Percentiles rank a stretch among this genome's conserved stretches.
Evolutionary conservation across 352 stramenopile genomes (phyloP).

Genomic region (Phytopythium montanum): DNA sequence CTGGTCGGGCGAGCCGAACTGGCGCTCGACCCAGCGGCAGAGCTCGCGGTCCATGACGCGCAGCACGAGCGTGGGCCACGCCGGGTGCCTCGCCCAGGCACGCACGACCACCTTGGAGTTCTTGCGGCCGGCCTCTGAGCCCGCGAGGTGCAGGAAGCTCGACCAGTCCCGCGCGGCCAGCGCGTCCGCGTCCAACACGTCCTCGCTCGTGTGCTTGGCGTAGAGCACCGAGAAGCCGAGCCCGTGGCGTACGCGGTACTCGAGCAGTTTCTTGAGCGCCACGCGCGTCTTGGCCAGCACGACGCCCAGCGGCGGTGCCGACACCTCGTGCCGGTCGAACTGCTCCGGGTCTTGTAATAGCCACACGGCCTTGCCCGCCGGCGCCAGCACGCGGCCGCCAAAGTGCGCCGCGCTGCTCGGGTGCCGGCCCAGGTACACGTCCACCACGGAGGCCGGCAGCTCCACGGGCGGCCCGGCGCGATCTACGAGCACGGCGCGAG

Average conservation of each 20-base stretch:
- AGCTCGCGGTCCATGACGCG: slow-evolving; percentile 64
- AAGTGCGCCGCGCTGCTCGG: slow-evolving; percentile 50
- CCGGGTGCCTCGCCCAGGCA: slow-evolving; percentile 63
- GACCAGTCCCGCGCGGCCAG: slow-evolving; percentile 63
- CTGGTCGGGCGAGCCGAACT: slow-evolving; percentile 36
- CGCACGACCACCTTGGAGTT: slow-evolving; percentile 71
- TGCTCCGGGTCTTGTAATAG: slow-evolving; percentile 87
- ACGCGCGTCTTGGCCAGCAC: slow-evolving; percentile 85
- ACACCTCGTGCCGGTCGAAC: slow-evolving; percentile 76
- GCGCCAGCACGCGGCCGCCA: slow-evolving; percentile 24
- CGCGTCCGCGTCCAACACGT: slow-evolving; percentile 46
- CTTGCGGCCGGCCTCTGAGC: slow-evolving; percentile 60
- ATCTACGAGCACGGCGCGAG: slow-evolving; percentile 50
- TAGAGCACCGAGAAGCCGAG: slow-evolving; percentile 80
- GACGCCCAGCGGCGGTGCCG: slow-evolving; percentile 64
- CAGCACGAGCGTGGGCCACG: slow-evolving; percentile 70
- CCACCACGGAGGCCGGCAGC: slow-evolving; percentile 70
- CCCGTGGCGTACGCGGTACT: slow-evolving; percentile 71
- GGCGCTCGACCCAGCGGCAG: slow-evolving; percentile 62
- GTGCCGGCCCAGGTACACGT: slow-evolving; percentile 76
- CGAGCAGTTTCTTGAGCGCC: slow-evolving; percentile 75
- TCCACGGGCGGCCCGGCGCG: slow-evolving; percentile 20
- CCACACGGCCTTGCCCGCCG: slow-evolving; percentile 73
- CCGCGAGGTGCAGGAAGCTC: slow-evolving; percentile 63
- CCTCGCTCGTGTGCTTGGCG: slow-evolving; percentile 77